Conservation (phyloP, 2,329 filamentous ascomycete species). For the Graphilbum fragrans region DNA sequence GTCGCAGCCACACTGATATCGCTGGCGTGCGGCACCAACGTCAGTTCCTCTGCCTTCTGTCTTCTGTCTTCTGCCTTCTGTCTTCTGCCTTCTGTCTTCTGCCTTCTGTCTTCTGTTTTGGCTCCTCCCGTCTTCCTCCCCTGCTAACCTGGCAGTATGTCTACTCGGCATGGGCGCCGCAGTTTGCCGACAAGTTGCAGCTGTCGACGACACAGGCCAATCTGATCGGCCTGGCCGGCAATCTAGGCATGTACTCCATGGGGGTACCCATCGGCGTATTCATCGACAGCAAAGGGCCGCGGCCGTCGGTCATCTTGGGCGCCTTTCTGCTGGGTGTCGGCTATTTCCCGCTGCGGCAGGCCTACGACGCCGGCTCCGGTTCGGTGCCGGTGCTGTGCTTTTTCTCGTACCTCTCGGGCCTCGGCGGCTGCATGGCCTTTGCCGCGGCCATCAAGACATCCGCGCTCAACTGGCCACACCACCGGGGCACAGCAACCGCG, state of each 20-base stretch:
- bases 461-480: slow-evolving; percentile 81
- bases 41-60: slow-evolving; percentile 26
- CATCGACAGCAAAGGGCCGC: slow-evolving; percentile 70
- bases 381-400: slow-evolving; percentile 58
- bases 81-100: not conserved
- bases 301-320: slow-evolving; percentile 66
- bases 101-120: not conserved
- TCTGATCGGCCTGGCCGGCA: slow-evolving; percentile 74
- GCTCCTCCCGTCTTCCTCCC: not conserved
- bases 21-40: slow-evolving; percentile 86
- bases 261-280: slow-evolving; percentile 84
- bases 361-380: slow-evolving; percentile 57
- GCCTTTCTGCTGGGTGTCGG: slow-evolving; percentile 61
- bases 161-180: slow-evolving; percentile 94
- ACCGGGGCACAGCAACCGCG: slow-evolving; percentile 86
- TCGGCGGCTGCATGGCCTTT: slow-evolving; percentile 88
- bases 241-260: slow-evolving; percentile 85
- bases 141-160: slow-evolving; percentile 55
- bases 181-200: slow-evolving; percentile 78
- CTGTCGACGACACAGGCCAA: slow-evolving; percentile 90
- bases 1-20: slow-evolving; percentile 75
- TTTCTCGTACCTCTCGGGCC: slow-evolving; percentile 73
- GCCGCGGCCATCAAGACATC: slow-evolving; percentile 74
- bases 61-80: not conserved
- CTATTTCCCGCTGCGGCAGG: slow-evolving; percentile 75